These are phyloP conservation scores for Corynascus novoguineensis DNA, from an alignment of 495 filamentous ascomycete species.

Conservation along the genomic window DNA sequence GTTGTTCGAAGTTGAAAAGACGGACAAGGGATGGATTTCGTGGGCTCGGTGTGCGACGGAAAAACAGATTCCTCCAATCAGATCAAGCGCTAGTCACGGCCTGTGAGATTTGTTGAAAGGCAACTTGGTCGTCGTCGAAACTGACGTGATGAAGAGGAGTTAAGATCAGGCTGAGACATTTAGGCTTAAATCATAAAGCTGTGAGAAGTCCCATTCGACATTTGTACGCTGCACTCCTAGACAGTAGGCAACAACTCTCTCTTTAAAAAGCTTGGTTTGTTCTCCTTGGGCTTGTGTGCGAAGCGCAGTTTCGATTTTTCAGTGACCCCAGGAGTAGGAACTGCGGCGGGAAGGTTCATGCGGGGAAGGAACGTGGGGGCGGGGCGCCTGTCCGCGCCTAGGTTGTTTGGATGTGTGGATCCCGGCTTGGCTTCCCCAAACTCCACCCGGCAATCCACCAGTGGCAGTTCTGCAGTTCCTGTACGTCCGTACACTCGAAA, in stretches of 20 bases:
- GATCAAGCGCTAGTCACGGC: background rate
- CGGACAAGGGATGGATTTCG: background rate
- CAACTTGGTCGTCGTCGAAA: too few relatives aligned
- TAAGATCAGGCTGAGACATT: too few relatives aligned
- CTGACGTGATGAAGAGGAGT: too few relatives aligned
- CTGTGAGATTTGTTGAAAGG: background rate
- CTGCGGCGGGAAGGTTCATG: background rate
- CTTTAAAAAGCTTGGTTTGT: too few relatives aligned
- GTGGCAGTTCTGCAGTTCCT: too few relatives aligned
- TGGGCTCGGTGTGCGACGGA: conserved; percentile 17
- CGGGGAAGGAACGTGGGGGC: conserved; percentile 9
- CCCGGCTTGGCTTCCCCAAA: conserved; percentile 9
- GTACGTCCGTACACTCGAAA: too few relatives aligned
- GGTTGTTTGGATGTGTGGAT: background rate
- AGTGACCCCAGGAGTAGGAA: background rate
- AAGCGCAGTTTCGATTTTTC: too few relatives aligned
- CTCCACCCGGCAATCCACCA: conserved; percentile 9
- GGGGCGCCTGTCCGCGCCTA: background rate
- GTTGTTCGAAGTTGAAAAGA: background rate
- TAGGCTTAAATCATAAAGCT: too few relatives aligned
- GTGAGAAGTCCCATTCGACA: too few relatives aligned
- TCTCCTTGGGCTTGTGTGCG: too few relatives aligned
- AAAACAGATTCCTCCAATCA: conserved; percentile 32
- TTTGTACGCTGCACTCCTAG: too few relatives aligned
- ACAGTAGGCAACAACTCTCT: too few relatives aligned